Evolutionary conservation across 768 basidiomycete species (phyloP), one percentile per base, ranked within the genome.

Genomic region (Cubamyces sp.): DNA sequence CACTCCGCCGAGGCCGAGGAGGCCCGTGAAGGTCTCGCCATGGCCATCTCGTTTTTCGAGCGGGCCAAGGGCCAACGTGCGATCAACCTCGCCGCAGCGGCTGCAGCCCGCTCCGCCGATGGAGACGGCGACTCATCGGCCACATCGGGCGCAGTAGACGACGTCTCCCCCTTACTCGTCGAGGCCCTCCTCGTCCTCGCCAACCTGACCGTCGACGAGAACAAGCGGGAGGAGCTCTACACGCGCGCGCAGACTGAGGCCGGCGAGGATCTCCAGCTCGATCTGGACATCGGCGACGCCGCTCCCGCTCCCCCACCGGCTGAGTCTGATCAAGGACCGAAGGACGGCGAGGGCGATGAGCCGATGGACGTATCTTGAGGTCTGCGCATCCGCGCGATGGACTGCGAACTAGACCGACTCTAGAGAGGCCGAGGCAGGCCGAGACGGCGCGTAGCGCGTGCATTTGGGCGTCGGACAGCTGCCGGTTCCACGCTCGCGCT

Each of bases 171-270:
- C 49, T 43, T 83, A 68, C 74, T 87, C 12, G 80, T 79, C 0
- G 87, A 88, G 70, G 84, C 85, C 23, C 74, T 87, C 15, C 60
- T 87, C 45, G 82, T 84, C 42, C 77, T 88, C 19, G 87, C 84
- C 28, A 87, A 87, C 68, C 69, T 88, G 41, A 86, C 84, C 3
- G 67, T 69, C 57, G 82, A 86, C 65, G 76, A 75, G 69, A 69
- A 65, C 43, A 73, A 76, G 62, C 75, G 83, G 37, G 85, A 87
- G 71, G 78, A 75, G 66, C 72, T 87, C 64, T 87, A 86, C 58
- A 60, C 70, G 51, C 70, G 81, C 23, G 85, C 86, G 14, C 76
- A 83, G 73, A 64, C 67, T 23, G 83, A 84, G 69, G 81, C 78
- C 6, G 81, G 78, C 16, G 78, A 75, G 39, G 71, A 72, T 39